Percentiles rank a stretch among this genome's conserved stretches.
Evolutionary conservation across 1,139 yeast genomes (phyloP).

Genomic region (Kodamaea derodonti): DNA sequence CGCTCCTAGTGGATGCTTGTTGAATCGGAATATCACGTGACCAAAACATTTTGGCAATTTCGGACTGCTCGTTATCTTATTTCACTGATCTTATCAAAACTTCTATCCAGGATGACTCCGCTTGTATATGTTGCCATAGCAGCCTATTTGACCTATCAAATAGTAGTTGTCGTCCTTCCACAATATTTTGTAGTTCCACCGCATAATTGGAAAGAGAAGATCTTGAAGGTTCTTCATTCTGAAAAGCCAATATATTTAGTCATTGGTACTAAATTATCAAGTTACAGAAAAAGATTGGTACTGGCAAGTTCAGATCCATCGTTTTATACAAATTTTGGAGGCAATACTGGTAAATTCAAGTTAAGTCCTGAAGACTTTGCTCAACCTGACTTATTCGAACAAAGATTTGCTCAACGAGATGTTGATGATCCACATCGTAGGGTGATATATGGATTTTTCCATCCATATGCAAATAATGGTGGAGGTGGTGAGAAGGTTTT

Average conservation of each 20-base stretch:
- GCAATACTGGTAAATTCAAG: conserved; percentile 30
- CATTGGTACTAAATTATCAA: conserved; percentile 38
- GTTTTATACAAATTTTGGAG: conserved; percentile 41
- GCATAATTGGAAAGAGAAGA: conserved; percentile 39
- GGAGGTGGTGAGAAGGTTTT: conserved; percentile 98
- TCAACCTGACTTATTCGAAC: conserved; percentile 21
- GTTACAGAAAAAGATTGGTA: conserved; percentile 51
- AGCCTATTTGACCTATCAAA: conserved; percentile 14
- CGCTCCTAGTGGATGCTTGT: too few relatives aligned
- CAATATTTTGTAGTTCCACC: conserved; percentile 44
- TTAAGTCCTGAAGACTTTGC: conserved; percentile 31
- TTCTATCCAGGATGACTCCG: too few relatives aligned
- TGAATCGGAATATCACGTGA: too few relatives aligned
- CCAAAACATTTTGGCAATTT: too few relatives aligned
- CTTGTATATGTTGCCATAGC: conserved; percentile 8
- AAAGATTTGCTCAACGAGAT: conserved; percentile 31
- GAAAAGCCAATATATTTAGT: conserved; percentile 35
- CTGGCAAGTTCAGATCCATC: conserved; percentile 48
- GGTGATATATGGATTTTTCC: conserved; percentile 78
- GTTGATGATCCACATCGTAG: conserved; percentile 38
- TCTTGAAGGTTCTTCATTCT: conserved; percentile 30
- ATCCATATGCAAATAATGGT: conserved; percentile 93
- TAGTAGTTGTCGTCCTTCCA: conserved; percentile 26
- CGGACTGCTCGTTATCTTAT: too few relatives aligned
- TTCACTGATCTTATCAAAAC: too few relatives aligned